phyloP scores from a whole-genome alignment of 257 asterid genomes.

The Schizonepeta tenuifolia region DNA sequence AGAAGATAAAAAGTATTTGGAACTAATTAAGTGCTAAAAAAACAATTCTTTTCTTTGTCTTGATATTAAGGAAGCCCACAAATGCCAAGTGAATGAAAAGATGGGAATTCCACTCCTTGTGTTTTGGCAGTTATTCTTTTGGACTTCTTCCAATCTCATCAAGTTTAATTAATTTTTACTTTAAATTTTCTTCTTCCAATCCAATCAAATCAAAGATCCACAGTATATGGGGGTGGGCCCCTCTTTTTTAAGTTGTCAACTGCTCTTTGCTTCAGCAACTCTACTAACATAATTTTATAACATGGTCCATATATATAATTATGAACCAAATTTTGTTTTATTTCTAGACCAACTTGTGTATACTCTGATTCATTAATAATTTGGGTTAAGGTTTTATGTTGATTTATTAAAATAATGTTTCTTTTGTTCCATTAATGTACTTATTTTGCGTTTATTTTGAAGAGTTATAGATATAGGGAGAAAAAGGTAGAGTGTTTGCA shows the following conservation, averaged over 20 bases:
- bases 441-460: too few relatives aligned
- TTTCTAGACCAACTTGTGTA: conserved; percentile 28
- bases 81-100: conserved; percentile 40
- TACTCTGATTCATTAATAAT: conserved; percentile 3
- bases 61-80: conserved; percentile 45
- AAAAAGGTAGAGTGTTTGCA: not conserved
- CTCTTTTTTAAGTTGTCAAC: conserved; percentile 43
- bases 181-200: not conserved
- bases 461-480: too few relatives aligned
- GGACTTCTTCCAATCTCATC: conserved; percentile 42
- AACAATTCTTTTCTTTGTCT: conserved; percentile 45
- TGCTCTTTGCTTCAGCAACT: conserved; percentile 44
- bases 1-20: conserved; percentile 18
- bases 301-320: conserved; percentile 25
- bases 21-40: conserved; percentile 36
- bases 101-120: conserved; percentile 47
- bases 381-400: not conserved
- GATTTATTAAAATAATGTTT: too few relatives aligned
- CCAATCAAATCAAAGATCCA: conserved; percentile 42
- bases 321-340: not conserved
- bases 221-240: conserved; percentile 46
- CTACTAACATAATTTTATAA: conserved; percentile 27
- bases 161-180: conserved; percentile 7
- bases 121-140: conserved; percentile 42
- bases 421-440: too few relatives aligned